These are phyloP conservation scores for Eimeria tenella DNA, from an alignment of 169 alveolate genomes.

Conservation along the genomic window DNA sequence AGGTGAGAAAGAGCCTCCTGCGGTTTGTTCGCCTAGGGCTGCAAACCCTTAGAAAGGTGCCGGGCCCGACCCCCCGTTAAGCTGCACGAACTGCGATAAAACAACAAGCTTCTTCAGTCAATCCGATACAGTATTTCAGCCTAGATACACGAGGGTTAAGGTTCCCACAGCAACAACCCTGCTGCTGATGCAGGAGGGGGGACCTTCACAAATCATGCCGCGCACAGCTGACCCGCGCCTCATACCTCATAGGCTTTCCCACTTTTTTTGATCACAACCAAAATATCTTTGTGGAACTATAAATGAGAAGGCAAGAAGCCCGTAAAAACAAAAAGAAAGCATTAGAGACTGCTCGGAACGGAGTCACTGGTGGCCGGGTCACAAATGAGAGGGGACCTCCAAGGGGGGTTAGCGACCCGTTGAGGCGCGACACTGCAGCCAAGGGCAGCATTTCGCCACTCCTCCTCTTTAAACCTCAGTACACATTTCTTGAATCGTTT, in stretches of 20 bases:
- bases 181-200: slow-evolving; percentile 66
- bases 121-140: slow-evolving; percentile 48
- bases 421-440: not conserved
- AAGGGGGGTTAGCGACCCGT: not conserved
- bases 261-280: not conserved
- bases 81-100: slow-evolving; percentile 29
- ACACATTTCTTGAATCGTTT: not conserved
- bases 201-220: slow-evolving; percentile 52
- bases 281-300: slow-evolving; percentile 28
- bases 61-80: slow-evolving; percentile 60
- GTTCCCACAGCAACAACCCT: slow-evolving; percentile 37
- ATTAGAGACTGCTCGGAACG: not conserved
- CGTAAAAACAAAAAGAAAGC: not conserved
- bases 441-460: not conserved
- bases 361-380: slow-evolving; percentile 7
- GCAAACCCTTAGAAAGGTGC: slow-evolving; percentile 23
- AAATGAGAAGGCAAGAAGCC: not conserved
- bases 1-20: slow-evolving; percentile 55
- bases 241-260: not conserved
- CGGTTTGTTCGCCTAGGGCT: slow-evolving; percentile 26
- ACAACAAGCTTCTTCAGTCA: not conserved
- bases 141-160: slow-evolving; percentile 29
- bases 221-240: slow-evolving; percentile 30
- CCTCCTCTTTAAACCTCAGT: not conserved
- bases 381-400: slow-evolving; percentile 49